Percentiles rank a stretch among this genome's conserved stretches.
phyloP scores from a whole-genome alignment of 805 yeast genomes.

The Yarrowia bubula region DNA sequence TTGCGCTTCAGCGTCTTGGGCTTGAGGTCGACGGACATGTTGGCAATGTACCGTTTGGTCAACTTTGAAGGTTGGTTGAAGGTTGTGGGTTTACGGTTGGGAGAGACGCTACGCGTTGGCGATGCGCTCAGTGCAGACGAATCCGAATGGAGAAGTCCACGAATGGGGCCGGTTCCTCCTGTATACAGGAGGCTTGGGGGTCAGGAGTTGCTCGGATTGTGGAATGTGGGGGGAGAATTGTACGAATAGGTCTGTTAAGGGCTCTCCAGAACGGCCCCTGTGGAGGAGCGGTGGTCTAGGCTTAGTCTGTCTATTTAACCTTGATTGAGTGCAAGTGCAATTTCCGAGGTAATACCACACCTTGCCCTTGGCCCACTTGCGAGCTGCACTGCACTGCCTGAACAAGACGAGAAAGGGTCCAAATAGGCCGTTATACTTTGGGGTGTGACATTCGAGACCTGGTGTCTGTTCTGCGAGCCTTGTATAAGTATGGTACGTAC shows the following conservation, averaged over 20 bases:
- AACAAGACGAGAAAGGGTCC: constrained; percentile 1
- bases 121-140: constrained; percentile 16
- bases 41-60: background rate
- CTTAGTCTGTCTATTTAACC: background rate
- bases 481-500: background rate
- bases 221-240: background rate
- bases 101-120: constrained; percentile 24
- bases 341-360: constrained; percentile 13
- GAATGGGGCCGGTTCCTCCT: too few species aligned
- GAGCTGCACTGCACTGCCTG: constrained; percentile 8
- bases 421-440: background rate
- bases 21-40: constrained; percentile 19
- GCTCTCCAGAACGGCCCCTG: too few species aligned
- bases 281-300: too few species aligned
- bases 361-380: background rate
- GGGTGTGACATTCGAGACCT: too few species aligned
- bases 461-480: too few species aligned
- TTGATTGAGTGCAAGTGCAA: background rate
- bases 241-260: too few species aligned
- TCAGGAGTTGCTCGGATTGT: background rate
- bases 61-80: background rate
- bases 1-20: constrained; percentile 52
- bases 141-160: constrained; percentile 4
- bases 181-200: too few species aligned
- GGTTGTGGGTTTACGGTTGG: constrained; percentile 13